phyloP scores from a whole-genome alignment of 768 basidiomycete species.

The Agaricus subrufescens region DNA sequence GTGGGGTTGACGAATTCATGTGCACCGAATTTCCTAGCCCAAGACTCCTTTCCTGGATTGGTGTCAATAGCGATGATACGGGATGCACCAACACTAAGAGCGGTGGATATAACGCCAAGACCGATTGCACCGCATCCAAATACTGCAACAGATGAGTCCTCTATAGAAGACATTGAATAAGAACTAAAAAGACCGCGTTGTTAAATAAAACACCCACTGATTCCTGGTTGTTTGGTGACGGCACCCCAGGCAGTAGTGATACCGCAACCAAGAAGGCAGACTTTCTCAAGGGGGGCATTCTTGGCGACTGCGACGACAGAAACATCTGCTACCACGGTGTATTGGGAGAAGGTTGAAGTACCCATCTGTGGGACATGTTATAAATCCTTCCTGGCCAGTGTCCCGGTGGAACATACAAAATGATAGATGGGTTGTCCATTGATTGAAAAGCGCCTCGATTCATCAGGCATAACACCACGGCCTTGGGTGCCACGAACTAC shows the following conservation, averaged over 20 bases:
- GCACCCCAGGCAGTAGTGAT: conserved; percentile 99
- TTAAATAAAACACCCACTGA: conserved; percentile 44
- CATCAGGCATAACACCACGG: conserved; percentile 92
- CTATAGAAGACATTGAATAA: conserved; percentile 28
- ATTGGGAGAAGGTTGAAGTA: conserved; percentile 98
- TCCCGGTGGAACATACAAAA: conserved; percentile 57
- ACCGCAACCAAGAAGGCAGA: conserved; percentile 95
- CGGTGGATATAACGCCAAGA: conserved; percentile 84
- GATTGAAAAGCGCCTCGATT: conserved; percentile 80
- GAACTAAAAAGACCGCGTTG: background rate
- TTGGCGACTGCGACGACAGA: conserved; percentile 90
- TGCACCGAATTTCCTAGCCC: conserved; percentile 92
- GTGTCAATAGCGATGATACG: conserved; percentile 92
- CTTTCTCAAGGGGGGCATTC: conserved; percentile 87
- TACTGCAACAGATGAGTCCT: conserved; percentile 85
- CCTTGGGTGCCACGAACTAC: conserved; percentile 91
- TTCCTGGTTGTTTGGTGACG: conserved; percentile 84
- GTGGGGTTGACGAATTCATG: conserved; percentile 90
- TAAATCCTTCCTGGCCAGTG: background rate
- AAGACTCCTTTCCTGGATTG: conserved; percentile 79
- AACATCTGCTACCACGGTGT: conserved; percentile 96
- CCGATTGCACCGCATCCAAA: conserved; percentile 98
- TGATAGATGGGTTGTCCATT: conserved; percentile 86
- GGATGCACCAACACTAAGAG: conserved; percentile 71
- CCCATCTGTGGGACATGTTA: conserved; percentile 69